Conservation (phyloP, 768 basidiomycete genomes). For the Psilocybe tampanensis region DNA sequence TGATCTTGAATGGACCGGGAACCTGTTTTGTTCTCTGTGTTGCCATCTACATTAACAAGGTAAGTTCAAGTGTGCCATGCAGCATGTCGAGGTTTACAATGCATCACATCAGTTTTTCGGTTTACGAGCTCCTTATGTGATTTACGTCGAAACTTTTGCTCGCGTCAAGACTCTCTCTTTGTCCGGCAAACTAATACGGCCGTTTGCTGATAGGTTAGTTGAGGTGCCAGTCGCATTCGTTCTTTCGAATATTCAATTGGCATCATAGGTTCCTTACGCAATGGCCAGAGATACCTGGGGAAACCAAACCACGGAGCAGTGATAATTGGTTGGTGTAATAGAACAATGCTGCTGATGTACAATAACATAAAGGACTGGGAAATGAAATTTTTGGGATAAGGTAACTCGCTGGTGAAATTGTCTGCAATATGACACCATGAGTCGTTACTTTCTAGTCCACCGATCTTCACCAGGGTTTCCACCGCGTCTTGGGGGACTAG, state of each 20-base stretch:
- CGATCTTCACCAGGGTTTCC: conserved; percentile 74
- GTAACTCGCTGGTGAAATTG: background rate
- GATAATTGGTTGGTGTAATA: conserved; percentile 17
- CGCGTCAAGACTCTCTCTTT: conserved; percentile 80
- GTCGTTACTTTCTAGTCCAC: conserved; percentile 59
- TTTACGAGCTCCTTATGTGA: conserved; percentile 64
- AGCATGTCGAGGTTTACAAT: conserved; percentile 4
- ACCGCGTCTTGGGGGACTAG: conserved; percentile 67
- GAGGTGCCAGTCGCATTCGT: background rate
- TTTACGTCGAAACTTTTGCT: conserved; percentile 96
- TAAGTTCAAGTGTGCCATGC: conserved; percentile 25
- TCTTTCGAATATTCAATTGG: background rate
- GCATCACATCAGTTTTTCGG: conserved; percentile 64
- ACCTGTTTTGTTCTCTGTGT: conserved; percentile 83
- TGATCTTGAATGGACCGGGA: conserved; percentile 94
- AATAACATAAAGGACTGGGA: background rate
- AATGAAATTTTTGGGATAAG: background rate
- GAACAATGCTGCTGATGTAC: background rate
- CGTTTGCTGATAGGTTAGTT: conserved; percentile 78
- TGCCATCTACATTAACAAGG: conserved; percentile 72
- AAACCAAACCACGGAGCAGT: conserved; percentile 3
- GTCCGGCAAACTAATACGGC: conserved; percentile 79
- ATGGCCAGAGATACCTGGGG: conserved; percentile 63
- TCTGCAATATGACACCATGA: background rate
- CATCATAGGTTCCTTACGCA: conserved; percentile 76